phyloP scores from a whole-genome alignment of 2,329 filamentous ascomycete species.

The Cladosporium sp. region DNA sequence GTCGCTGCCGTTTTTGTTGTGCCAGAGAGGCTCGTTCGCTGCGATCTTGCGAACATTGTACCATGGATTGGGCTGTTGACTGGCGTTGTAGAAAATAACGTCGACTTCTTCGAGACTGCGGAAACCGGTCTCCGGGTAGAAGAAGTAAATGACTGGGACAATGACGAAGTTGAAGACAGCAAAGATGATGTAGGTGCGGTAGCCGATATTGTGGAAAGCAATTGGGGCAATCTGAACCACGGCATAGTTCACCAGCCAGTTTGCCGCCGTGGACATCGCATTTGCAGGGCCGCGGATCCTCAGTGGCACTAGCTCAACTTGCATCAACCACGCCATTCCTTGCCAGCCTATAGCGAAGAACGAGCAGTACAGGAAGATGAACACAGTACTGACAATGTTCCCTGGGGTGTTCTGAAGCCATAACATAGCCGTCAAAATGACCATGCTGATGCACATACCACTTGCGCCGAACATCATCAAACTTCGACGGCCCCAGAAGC shows the following conservation, averaged over 20 bases:
- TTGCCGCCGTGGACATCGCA: constrained; percentile 51
- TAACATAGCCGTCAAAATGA: constrained; percentile 46
- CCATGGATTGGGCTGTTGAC: constrained; percentile 43
- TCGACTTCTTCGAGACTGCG: constrained; percentile 63
- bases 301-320: constrained; percentile 58
- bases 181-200: constrained; percentile 24
- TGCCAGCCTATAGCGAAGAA: constrained; percentile 60
- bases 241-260: constrained; percentile 49
- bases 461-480: constrained; percentile 31
- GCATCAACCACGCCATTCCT: constrained; percentile 60
- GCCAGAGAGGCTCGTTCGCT: constrained; percentile 50
- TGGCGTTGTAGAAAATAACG: constrained; percentile 53
- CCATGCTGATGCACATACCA: constrained; percentile 60
- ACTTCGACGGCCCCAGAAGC: constrained; percentile 30
- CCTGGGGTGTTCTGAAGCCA: constrained; percentile 34
- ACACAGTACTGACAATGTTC: constrained; percentile 45
- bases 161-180: constrained; percentile 16
- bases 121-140: constrained; percentile 58
- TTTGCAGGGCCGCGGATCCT: constrained; percentile 60
- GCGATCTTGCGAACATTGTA: constrained; percentile 50
- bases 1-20: constrained; percentile 55
- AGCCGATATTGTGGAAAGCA: constrained; percentile 24
- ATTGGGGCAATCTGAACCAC: constrained; percentile 24
- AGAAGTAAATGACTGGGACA: constrained; percentile 55
- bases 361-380: constrained; percentile 60